Evolutionary conservation across 2,329 filamentous ascomycete genomes (phyloP), one percentile per base, ranked within the genome.

Genomic region (Ophiostoma tasmaniense): DNA sequence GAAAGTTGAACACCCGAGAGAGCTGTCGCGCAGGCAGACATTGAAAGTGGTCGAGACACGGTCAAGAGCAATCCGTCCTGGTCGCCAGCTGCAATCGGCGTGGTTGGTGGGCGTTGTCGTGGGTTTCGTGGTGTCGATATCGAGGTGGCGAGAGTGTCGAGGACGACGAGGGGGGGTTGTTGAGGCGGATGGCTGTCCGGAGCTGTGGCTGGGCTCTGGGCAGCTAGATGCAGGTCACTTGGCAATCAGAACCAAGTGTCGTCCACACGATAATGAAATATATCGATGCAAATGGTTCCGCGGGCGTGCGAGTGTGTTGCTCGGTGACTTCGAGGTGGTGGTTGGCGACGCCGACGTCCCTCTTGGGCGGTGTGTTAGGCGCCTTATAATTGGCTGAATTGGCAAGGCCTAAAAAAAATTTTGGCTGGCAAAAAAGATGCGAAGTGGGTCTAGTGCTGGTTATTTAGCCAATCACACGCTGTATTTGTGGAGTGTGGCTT

Each of bases 391-490:
- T 65, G 64, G 64, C 64, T 30, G n/a, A 22, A 65, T 22, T 42
- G 64, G 64, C n/a, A 17, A 65, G 64, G 30, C 64, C 64, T 42
- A 45, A 45, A 65, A 65, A 65, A 65, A 42, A 42, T 42, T 65
- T 65, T 65, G 33, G 35, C 64, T 65, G 64, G 64, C 64, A 65
- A 65, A 65, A 64, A 42, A 45, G 37, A 65, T 25, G 22, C 1
- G 30, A 14, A 45, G 64, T 65, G 64, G 64, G 33, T 42, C 37
- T 13, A 4, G 11, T 4, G 1, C 8, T 7, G 42, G 20, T 4
- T 17, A 25, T 4, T 0, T 39, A 11, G 11, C 64, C 37, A 65
- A 65, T 30, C n/a, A 30, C 11, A 25, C 45, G 35, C 11, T 13
- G n/a, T 17, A 30, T 42, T 20, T 13, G 3, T 14, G 11, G 5